Evolutionary conservation across 495 filamentous ascomycete species (phyloP).

Genomic region (Aspergillus sparsus): DNA sequence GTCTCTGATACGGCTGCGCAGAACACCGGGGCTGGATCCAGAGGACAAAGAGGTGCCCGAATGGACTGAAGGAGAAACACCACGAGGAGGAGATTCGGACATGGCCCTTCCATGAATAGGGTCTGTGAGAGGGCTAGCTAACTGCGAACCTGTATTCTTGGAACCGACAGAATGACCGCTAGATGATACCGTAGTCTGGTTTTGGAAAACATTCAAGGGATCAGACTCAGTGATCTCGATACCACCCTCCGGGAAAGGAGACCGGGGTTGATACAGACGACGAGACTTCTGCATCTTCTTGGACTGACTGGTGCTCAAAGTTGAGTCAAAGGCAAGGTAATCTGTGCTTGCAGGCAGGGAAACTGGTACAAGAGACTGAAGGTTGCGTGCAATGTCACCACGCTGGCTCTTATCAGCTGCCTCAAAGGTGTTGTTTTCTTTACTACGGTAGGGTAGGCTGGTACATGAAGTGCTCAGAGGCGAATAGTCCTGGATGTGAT

Average conservation of each 20-base stretch:
- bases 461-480: constrained; percentile 6
- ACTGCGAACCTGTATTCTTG: constrained; percentile 20
- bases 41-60: constrained; percentile 19
- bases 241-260: constrained; percentile 7
- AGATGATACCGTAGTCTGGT: constrained; percentile 13
- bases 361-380: constrained; percentile 26
- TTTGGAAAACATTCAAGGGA: constrained; percentile 13
- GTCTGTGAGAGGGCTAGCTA: constrained; percentile 22
- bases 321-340: constrained; percentile 18
- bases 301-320: constrained; percentile 17
- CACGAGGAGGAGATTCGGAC: constrained; percentile 27
- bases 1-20: constrained; percentile 18
- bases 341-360: constrained; percentile 13
- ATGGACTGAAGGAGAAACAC: constrained; percentile 24
- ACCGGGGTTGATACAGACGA: constrained; percentile 28
- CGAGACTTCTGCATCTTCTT: constrained; percentile 26
- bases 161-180: constrained; percentile 18
- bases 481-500: constrained; percentile 22
- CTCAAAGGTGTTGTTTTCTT: constrained; percentile 13
- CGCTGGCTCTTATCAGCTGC: constrained; percentile 16
- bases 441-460: constrained; percentile 15
- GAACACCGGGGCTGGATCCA: constrained; percentile 19
- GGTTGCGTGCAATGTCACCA: constrained; percentile 22
- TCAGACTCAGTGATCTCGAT: constrained; percentile 11
- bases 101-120: constrained; percentile 13